Evolutionary conservation across 371 early-diverging fungal species (phyloP), one percentile per base, ranked within the genome.

Genomic region (Phascolomyces articulosus): DNA sequence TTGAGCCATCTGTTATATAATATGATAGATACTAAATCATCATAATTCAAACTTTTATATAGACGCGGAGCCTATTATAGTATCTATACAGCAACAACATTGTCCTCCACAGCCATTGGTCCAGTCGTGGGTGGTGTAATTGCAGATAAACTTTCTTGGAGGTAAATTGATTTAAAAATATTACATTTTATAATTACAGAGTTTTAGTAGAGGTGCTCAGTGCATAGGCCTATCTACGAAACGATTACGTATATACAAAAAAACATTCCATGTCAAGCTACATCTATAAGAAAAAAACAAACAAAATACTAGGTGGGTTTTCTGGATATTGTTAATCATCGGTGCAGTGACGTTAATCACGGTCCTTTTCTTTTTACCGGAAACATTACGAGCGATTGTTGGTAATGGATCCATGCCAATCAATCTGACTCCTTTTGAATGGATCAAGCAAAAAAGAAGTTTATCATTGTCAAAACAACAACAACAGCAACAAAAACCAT

Each of bases 31-130:
- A n/a, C n/a, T n/a, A n/a, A n/a, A n/a, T n/a, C n/a, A 15, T 7
- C 15, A 44, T 44, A 4, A 1, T 8, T n/a, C 15, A 0, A 44
- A 4, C 8, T 44, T 38, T 1, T 2, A 29, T 29, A 27, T 38
- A 70, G 70, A 58, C 64, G 71, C 8, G 89, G 89, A 1, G 66
- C 78, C 1, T 87, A 83, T 28, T 78, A 85, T 62, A 87, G 89
- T 0, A 60, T 87, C 2, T 89, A 71, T 28, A 55, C 72, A 2
- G 48, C 69, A 10, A 84, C 85, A 0, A 83, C 49, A 23, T 48
- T 65, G 40, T 18, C 67, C 2, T 61, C 64, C 1, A 64, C 87
- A 8, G 76, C 83, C 53, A 58, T 87, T 38, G 88, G 88, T 1
- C 89, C 89, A 4, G 70, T 85, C 24, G 62, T 73, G 11, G 73